phyloP scores from a whole-genome alignment of 2,329 filamentous ascomycete species.

The Stromatinia cepivora region DNA sequence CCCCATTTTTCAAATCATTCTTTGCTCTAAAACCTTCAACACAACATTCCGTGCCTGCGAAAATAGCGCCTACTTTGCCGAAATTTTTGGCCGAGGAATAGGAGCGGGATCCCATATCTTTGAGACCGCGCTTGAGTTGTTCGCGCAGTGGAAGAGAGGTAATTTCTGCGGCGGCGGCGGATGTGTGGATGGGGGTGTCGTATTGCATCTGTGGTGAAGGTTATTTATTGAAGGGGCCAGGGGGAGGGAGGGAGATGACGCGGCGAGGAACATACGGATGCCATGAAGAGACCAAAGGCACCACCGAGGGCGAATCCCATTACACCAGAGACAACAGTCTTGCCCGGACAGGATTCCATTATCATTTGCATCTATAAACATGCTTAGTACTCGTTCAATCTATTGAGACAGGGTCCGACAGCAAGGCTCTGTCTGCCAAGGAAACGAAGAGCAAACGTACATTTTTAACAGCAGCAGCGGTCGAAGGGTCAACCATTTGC shows the following conservation, averaged over 20 bases:
- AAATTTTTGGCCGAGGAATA: constrained; percentile 91
- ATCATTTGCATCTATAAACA: constrained; percentile 39
- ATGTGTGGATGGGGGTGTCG: constrained; percentile 74
- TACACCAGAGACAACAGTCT: constrained; percentile 84
- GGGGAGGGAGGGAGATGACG: constrained; percentile 11
- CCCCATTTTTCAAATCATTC: constrained; percentile 88
- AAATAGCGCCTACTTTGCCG: constrained; percentile 87
- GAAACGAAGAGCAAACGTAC: constrained; percentile 30
- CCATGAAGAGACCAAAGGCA: constrained; percentile 97
- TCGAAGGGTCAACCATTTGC: constrained; percentile 34
- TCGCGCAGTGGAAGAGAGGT: constrained; percentile 74
- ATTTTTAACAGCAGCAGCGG: constrained; percentile 39
- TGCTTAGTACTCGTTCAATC: not conserved
- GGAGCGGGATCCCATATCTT: constrained; percentile 88
- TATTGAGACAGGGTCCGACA: not conserved
- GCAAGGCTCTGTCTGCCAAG: not conserved
- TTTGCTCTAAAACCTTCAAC: constrained; percentile 91
- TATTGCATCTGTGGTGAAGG: constrained; percentile 79
- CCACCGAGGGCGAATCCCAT: constrained; percentile 95
- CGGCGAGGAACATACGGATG: constrained; percentile 64
- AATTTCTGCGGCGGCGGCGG: constrained; percentile 46
- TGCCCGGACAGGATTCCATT: constrained; percentile 91
- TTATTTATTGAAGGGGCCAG: constrained; percentile 13
- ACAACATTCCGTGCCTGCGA: constrained; percentile 90
- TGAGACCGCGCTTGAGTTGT: constrained; percentile 83